These are phyloP conservation scores for Colletotrichum sp. DNA, from an alignment of 2,329 filamentous ascomycete genomes.

Conservation along the genomic window DNA sequence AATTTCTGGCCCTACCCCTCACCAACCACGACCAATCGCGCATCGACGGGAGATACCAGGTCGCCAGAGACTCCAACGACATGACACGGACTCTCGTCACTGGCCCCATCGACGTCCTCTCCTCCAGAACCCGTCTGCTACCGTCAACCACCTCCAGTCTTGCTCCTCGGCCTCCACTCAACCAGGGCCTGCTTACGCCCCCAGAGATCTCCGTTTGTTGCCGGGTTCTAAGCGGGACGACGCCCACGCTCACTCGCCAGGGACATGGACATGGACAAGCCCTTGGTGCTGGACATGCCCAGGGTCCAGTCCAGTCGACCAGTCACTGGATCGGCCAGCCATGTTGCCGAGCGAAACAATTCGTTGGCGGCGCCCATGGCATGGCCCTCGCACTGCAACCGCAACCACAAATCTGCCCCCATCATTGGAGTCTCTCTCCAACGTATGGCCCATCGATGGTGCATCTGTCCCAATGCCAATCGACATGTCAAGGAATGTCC, in stretches of 20 bases:
- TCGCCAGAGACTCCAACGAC: constrained; percentile 1
- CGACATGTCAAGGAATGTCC: constrained; percentile 8
- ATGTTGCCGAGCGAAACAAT: not conserved
- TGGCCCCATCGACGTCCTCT: not conserved
- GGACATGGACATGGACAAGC: not conserved
- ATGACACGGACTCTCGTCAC: constrained; percentile 13
- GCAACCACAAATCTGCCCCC: not conserved
- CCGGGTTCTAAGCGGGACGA: constrained; percentile 1
- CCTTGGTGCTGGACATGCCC: not conserved
- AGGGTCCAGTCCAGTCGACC: not conserved
- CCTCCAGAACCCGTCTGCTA: not conserved
- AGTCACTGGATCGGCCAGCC: not conserved
- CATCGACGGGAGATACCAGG: constrained; percentile 4
- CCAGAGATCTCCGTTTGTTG: constrained; percentile 14
- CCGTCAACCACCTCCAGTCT: not conserved
- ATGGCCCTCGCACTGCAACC: not conserved
- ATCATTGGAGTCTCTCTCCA: not conserved
- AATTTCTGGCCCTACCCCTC: constrained; percentile 9
- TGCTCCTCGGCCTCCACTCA: not conserved
- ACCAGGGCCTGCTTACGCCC: not conserved
- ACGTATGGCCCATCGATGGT: not conserved
- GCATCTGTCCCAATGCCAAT: not conserved
- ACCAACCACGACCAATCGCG: constrained; percentile 5
- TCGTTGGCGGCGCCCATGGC: not conserved
- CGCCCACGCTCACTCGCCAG: not conserved